Evolutionary conservation across 2,329 filamentous ascomycete species (phyloP), one percentile per base, ranked within the genome.

Genomic region (Ophiostoma quercus): DNA sequence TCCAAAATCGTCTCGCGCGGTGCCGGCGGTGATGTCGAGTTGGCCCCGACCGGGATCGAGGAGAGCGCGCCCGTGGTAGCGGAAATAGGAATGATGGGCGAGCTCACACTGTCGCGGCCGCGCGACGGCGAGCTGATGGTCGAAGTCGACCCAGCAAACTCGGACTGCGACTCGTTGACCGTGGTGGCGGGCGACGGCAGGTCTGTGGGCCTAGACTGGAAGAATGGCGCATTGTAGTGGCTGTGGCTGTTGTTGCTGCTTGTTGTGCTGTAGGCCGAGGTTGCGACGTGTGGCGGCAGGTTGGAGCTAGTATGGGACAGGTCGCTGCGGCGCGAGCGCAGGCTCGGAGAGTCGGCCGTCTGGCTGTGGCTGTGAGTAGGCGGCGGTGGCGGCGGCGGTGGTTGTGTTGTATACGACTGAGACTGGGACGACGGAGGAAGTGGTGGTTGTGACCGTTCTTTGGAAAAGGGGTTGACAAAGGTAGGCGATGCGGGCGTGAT

Each of bases 1-100:
- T 90, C 88, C n/a, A 90, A 77, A 68, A 90, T 90, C 0, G 88
- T 89, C 77, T 90, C 87, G 19, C 87, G 82, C 1, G 84, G 85
- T 0, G 77, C 79, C 1, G 84, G 83, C 0, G 85, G 85, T 0
- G 85, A 84, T 74, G 81, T 82, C 1, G 83, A 82, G 57, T 82
- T 79, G 9, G n/a, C 8, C 8, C 19, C 62, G 9, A n/a, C n/a
- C 62, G 62, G 16, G 66, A 32, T 14, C 22, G 43, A 4, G 6
- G 67, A 11, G 6, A 41, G 74, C 25, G 74, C 71, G 1, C 81
- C 80, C 19, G 80, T 78, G 78, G 7, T 25, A 1, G 79, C 74
- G 5, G 80, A 75, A 14, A 78, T 76, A 12, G 74, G 73, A 19
- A 72, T 71, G 1, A 80, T 79, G 19, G 79, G 81, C 1, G 85